Base-by-base conservation (phyloP, 306 rosid genomes). In the Pterocarpus santalinus region DNA sequence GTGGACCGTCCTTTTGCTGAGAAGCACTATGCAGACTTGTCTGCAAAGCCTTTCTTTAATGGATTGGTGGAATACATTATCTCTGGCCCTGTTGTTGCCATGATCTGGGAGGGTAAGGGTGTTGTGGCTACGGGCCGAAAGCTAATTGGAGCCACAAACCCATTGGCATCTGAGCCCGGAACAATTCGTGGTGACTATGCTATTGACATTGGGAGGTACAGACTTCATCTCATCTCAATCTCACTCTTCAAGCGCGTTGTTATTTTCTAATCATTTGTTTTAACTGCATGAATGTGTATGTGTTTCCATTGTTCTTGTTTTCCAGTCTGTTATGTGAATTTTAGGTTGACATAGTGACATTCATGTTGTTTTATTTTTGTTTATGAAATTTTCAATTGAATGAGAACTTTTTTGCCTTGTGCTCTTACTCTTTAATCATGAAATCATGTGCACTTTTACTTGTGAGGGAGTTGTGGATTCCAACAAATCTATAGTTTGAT, bases 81-180 rank as follows among this genome's bases (percentile, higher is more conserved):
- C 15, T 88, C 99, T 39, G 99, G 99, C 6, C 98, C 99, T 11
- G 97, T 95, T 85, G 99, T 91, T 73, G 99, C 99, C n/a, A 95
- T 89, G 97, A 73, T 93, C 22, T 95, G 98, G 99, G 99, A 95
- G 89, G 99, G 99, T 1, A 93, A 95, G 89, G 88, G 85, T 77
- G 96, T 90, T 74, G 92, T 95, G 61, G 1, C 74, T 0, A 91
- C 97, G 46, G 97, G 98, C 46, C 81, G 98, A 8, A 93, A 93
- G 97, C 90, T 95, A 0, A 93, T 93, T 68, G 97, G 99, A 35
- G 98, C 99, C 72, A 95, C 99, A 6, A 91, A 95, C 85, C 99
- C 98, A 1, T 13, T 51, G 2, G 88, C 92, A 0, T 77, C 88
- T 52, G 97, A 92, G 85, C 97, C 95, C 1, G 97, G 97, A 87